A percentile compares a stretch with the other conserved stretches of the same genome.
phyloP scores from a whole-genome alignment of 1,139 yeast genomes.

The Yamadazyma oceani region DNA sequence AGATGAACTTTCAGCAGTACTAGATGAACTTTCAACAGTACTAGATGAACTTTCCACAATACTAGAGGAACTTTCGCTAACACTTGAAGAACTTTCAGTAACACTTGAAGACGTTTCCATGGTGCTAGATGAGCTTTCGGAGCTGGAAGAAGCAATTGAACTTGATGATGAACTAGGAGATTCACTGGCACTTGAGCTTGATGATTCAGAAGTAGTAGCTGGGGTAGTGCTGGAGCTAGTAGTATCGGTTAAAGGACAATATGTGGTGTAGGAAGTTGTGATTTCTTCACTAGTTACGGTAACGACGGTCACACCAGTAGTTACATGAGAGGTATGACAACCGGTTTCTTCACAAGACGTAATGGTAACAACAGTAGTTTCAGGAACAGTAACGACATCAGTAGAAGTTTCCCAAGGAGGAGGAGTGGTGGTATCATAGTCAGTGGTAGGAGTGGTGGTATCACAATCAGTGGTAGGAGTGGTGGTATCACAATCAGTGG shows the following conservation, averaged over 20 bases:
- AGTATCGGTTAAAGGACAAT: slow-evolving; percentile 28
- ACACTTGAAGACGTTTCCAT: not conserved
- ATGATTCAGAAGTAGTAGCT: too few relatives aligned
- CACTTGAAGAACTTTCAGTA: slow-evolving; percentile 1
- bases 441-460: slow-evolving; percentile 21
- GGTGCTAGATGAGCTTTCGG: not conserved
- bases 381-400: slow-evolving; percentile 7
- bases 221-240: slow-evolving; percentile 3
- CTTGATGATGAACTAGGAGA: too few relatives aligned
- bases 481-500: slow-evolving; percentile 10
- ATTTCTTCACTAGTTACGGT: slow-evolving; percentile 17
- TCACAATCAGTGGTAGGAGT: slow-evolving; percentile 14
- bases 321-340: slow-evolving; percentile 22
- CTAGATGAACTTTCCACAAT: not conserved
- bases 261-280: slow-evolving; percentile 27
- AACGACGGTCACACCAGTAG: slow-evolving; percentile 27
- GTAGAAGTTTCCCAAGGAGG: slow-evolving; percentile 5
- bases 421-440: slow-evolving; percentile 3
- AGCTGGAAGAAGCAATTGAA: too few relatives aligned
- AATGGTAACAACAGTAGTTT: slow-evolving; percentile 23
- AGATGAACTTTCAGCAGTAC: not conserved
- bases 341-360: slow-evolving; percentile 18
- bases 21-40: not conserved
- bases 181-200: slow-evolving; percentile 19
- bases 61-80: not conserved